Conservation (phyloP, 208 protist genomes). For the Novymonas esmeraldas region DNA sequence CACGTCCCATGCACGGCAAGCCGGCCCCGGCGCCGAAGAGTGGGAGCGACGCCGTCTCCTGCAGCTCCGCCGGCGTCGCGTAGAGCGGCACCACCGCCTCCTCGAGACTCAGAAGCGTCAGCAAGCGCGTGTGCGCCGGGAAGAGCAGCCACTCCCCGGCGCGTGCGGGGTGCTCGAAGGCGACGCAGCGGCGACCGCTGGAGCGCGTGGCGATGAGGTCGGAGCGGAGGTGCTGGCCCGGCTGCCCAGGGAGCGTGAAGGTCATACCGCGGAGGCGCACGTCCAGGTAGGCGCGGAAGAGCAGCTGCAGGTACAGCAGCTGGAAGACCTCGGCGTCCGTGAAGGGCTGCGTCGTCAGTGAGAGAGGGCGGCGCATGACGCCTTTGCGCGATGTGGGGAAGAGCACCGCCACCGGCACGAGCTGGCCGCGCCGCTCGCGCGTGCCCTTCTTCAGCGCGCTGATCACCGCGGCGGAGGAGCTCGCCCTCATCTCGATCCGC, state of each 20-base stretch:
- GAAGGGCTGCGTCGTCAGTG: slow-evolving; percentile 63
- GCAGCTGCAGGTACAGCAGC: slow-evolving; percentile 82
- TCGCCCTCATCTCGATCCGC: slow-evolving; percentile 32
- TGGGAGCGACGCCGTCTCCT: slow-evolving; percentile 40
- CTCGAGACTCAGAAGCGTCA: slow-evolving; percentile 62
- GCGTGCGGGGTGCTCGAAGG: slow-evolving; percentile 61
- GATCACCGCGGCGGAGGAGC: slow-evolving; percentile 16
- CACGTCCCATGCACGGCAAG: slow-evolving; percentile 45
- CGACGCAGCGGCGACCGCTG: slow-evolving; percentile 42
- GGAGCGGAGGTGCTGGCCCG: slow-evolving; percentile 36
- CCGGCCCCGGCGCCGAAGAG: slow-evolving; percentile 54
- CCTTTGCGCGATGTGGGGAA: slow-evolving; percentile 38
- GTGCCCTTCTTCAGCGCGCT: slow-evolving; percentile 5
- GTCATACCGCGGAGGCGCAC: slow-evolving; percentile 58
- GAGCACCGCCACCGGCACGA: slow-evolving; percentile 36
- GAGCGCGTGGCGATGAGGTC: slow-evolving; percentile 51
- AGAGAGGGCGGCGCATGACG: slow-evolving; percentile 26
- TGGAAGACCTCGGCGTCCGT: slow-evolving; percentile 87
- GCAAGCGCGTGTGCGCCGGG: slow-evolving; percentile 47
- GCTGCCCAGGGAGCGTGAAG: slow-evolving; percentile 15
- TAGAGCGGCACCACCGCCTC: slow-evolving; percentile 67
- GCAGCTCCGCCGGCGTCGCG: slow-evolving; percentile 35
- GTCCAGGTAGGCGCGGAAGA: slow-evolving; percentile 81
- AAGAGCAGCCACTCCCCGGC: slow-evolving; percentile 57
- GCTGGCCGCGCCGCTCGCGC: slow-evolving; percentile 6